These are phyloP conservation scores for Aphanocladium album DNA, from an alignment of 2,329 filamentous ascomycete genomes.

Conservation along the genomic window DNA sequence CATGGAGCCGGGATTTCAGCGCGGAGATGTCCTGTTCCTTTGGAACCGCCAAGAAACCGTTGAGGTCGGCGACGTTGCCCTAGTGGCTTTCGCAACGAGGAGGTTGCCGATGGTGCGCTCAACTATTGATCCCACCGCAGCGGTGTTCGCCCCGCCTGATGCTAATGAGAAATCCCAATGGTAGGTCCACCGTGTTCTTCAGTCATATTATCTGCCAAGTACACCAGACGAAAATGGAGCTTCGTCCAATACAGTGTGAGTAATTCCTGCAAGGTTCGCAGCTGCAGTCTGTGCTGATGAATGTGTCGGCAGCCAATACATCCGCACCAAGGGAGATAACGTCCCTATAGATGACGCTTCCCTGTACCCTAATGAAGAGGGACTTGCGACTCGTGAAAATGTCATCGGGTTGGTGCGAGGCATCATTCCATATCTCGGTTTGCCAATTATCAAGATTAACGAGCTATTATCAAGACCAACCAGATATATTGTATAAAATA, in stretches of 20 bases:
- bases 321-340: neutral
- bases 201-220: neutral
- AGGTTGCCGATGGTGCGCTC: neutral
- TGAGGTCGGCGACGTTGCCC: neutral
- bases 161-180: neutral
- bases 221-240: neutral
- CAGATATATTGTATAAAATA: neutral
- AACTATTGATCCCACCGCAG: neutral
- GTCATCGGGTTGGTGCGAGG: conserved; percentile 1
- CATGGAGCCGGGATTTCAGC: neutral
- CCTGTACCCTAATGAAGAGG: neutral
- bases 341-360: neutral
- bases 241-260: neutral
- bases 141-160: neutral
- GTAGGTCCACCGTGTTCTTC: neutral
- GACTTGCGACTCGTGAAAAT: neutral
- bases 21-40: conserved; percentile 1
- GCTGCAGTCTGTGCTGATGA: neutral
- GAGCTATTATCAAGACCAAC: neutral
- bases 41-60: neutral
- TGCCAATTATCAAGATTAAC: neutral
- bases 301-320: neutral
- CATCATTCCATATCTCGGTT: neutral
- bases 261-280: neutral
- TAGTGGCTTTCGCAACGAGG: neutral